Evolutionary conservation across 1,284 basidiomycete genomes (phyloP).

Genomic region (Coniophora puteana): DNA sequence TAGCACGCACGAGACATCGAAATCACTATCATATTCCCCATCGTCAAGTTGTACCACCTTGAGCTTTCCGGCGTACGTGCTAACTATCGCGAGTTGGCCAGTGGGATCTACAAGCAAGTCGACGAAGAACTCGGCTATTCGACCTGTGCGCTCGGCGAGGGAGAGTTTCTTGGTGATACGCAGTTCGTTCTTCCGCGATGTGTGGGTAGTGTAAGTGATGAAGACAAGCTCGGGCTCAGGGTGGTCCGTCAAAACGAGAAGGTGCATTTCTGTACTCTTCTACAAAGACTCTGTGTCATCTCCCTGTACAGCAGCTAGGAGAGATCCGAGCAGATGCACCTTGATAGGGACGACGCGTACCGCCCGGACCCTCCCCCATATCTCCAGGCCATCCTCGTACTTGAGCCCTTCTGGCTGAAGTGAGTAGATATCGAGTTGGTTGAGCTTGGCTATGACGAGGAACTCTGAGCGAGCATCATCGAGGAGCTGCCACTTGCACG

Average conservation of each 20-base stretch:
- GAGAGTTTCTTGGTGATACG: slow-evolving; percentile 38
- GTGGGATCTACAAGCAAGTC: slow-evolving; percentile 59
- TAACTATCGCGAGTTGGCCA: slow-evolving; percentile 57
- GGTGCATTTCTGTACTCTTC: slow-evolving; percentile 43
- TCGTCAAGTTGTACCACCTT: slow-evolving; percentile 51
- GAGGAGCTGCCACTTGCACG: slow-evolving; percentile 55
- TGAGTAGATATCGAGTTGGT: slow-evolving; percentile 62
- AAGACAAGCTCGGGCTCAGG: slow-evolving; percentile 69
- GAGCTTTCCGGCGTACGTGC: slow-evolving; percentile 65
- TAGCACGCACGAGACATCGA: slow-evolving; percentile 63
- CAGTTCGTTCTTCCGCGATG: slow-evolving; percentile 34
- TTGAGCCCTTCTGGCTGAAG: slow-evolving; percentile 53
- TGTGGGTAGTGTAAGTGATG: slow-evolving; percentile 43
- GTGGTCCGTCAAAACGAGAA: slow-evolving; percentile 67
- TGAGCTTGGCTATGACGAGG: slow-evolving; percentile 63
- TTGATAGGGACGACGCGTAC: slow-evolving; percentile 50
- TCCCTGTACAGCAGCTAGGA: slow-evolving; percentile 6
- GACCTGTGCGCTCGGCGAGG: slow-evolving; percentile 51
- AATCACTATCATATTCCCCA: slow-evolving; percentile 49
- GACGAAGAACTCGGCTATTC: slow-evolving; percentile 64
- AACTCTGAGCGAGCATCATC: slow-evolving; percentile 48
- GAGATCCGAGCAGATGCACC: slow-evolving; percentile 33
- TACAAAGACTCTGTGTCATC: slow-evolving; percentile 19
- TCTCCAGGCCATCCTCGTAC: slow-evolving; percentile 51
- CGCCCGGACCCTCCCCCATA: slow-evolving; percentile 62